phyloP scores from a whole-genome alignment of 352 stramenopile species.

The Pythium plurisporium region DNA sequence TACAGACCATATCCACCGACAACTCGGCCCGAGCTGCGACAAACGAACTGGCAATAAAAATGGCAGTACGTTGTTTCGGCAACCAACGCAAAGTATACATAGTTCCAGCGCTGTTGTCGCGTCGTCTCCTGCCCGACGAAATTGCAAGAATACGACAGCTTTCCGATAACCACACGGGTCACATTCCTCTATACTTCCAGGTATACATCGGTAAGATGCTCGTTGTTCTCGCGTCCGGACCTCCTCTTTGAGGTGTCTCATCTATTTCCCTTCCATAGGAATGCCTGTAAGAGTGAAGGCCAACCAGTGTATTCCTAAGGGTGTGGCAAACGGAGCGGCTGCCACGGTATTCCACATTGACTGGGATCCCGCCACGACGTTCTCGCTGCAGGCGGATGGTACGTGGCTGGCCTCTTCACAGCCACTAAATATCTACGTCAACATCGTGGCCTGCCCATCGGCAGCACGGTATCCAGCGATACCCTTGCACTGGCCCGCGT shows the following conservation, averaged over 20 bases:
- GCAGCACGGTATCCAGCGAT: conserved; percentile 1
- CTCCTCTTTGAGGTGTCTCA: background rate
- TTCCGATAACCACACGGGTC: no score
- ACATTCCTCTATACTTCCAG: no score
- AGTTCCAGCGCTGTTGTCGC: background rate
- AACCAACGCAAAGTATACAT: background rate
- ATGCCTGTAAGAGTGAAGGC: conserved; percentile 20
- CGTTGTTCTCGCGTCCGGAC: background rate
- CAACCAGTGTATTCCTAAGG: conserved; percentile 12
- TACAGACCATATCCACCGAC: background rate
- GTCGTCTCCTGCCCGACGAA: no score
- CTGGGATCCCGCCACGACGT: background rate
- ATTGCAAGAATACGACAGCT: no score
- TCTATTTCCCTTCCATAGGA: conserved; percentile 2
- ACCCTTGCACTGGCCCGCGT: conserved; percentile 5
- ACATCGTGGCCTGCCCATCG: background rate
- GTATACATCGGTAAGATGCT: background rate
- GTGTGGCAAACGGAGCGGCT: conserved; percentile 15
- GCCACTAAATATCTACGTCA: conserved; percentile 6
- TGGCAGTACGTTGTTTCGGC: background rate
- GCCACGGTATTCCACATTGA: conserved; percentile 13
- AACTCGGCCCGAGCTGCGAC: background rate
- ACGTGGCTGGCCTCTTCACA: background rate
- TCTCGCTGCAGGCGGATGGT: background rate
- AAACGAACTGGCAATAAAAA: background rate